phyloP scores from a whole-genome alignment of 1,139 yeast species.

The Yamadazyma aaseri region DNA sequence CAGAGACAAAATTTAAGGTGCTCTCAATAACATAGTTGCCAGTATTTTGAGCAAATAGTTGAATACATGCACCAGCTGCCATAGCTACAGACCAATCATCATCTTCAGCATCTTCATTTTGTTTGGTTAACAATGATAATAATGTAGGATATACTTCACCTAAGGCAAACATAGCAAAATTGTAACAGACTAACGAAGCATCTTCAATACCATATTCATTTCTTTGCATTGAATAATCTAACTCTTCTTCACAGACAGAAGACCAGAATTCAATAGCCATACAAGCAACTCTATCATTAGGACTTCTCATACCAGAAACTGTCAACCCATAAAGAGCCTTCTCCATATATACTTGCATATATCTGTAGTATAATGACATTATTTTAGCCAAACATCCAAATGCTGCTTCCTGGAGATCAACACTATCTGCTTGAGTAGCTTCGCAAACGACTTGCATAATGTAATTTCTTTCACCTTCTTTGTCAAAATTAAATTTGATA shows the following conservation, averaged over 20 bases:
- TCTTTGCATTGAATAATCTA: constrained; percentile 69
- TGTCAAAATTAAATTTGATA: constrained; percentile 81
- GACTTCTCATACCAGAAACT: constrained; percentile 86
- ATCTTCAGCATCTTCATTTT: constrained; percentile 88
- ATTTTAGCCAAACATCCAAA: constrained; percentile 94
- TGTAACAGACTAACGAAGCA: constrained; percentile 45
- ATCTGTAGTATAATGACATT: constrained; percentile 83
- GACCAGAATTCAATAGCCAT: constrained; percentile 99
- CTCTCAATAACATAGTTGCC: constrained; percentile 85
- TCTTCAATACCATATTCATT: constrained; percentile 51
- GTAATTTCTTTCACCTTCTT: constrained; percentile 93
- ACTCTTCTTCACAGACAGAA: constrained; percentile 94
- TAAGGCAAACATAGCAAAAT: constrained; percentile 83
- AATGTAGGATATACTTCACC: constrained; percentile 86
- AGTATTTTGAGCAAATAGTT: constrained; percentile 87
- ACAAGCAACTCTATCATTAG: constrained; percentile 86
- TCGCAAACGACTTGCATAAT: constrained; percentile 99
- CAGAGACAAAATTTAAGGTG: constrained; percentile 78
- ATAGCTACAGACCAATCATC: constrained; percentile 97
- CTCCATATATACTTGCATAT: constrained; percentile 95
- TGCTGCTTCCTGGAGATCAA: constrained; percentile 87
- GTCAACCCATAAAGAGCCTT: constrained; percentile 91
- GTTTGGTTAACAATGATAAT: constrained; percentile 75
- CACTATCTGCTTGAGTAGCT: constrained; percentile 86
- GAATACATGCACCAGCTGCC: constrained; percentile 99